Evolutionary conservation across 2,329 filamentous ascomycete species (phyloP), one percentile per base, ranked within the genome.

Genomic region (Sclerotinia glacialis): DNA sequence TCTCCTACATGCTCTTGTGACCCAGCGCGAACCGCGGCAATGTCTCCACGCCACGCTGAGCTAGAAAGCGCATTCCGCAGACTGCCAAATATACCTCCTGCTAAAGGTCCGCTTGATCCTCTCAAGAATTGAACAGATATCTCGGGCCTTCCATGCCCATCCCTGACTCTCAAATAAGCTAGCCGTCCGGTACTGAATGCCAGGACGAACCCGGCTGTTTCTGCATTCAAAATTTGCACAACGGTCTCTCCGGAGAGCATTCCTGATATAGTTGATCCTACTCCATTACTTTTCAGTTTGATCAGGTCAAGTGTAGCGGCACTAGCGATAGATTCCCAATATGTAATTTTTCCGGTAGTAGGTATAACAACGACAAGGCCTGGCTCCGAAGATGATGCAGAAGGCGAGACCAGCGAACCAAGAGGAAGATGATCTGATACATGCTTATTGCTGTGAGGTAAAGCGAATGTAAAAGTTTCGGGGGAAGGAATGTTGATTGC

Each of bases 241-340:
- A 93, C 88, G 60, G 83, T 84, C 78, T 99, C 95, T 55, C 91
- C 89, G 0, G 89, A 90, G 64, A 89, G 86, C 78, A 97, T 83
- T 69, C 90, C 89, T 2, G 86, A 82, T 69, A 97, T 86, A 3
- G 81, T 81, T 55, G 91, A 87, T 74, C 96, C 92, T 21, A 96
- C 86, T 21, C 91, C 91, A 70, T 88, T 89, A 71, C 90, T 88
- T 74, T 91, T 90, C 76, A 96, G 90, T 71, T 90, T 89, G 21
- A 69, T 74, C 50, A 96, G 86, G 69, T 91, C 91, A 65, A 96
- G 83, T 0, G 92, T 92, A 49, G 93, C 91, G 12, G 92, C 93
- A 77, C 88, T 93, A 66, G 94, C 93, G 70, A 98, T 91, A 49
- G 92, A 96, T 77, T 98, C 95, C 93, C 95, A 98, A 78, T 95